Percentiles rank a stretch among this genome's conserved stretches.
Evolutionary conservation across 805 yeast genomes (phyloP).

Genomic region (Myxozyma melibiosi): DNA sequence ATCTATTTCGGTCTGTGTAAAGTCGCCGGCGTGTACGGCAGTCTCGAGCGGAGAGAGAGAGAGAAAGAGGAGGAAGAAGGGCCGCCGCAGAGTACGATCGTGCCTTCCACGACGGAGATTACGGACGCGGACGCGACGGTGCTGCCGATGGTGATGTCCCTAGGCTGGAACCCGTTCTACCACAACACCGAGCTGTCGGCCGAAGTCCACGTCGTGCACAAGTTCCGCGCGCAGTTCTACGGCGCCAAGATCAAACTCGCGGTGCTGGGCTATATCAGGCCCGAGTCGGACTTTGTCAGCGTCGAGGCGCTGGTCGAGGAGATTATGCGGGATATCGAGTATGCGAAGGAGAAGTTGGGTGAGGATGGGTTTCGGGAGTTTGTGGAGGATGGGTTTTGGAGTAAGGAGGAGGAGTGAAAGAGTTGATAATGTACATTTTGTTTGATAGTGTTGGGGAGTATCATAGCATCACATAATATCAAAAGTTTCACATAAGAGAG

Average conservation of each 20-base stretch:
- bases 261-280: constrained; percentile 86
- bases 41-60: constrained; percentile 17
- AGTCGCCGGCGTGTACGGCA: constrained; percentile 37
- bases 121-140: constrained; percentile 41
- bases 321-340: constrained; percentile 74
- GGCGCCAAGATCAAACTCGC: constrained; percentile 74
- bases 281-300: constrained; percentile 84
- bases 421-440: neutral
- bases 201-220: constrained; percentile 78
- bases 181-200: constrained; percentile 79
- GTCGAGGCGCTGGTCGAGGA: constrained; percentile 80
- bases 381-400: constrained; percentile 20
- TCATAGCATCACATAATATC: too few species aligned
- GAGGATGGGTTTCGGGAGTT: constrained; percentile 11
- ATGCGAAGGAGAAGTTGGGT: constrained; percentile 51
- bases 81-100: constrained; percentile 52
- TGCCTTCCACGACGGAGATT: constrained; percentile 59
- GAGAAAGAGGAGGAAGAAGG: constrained; percentile 29
- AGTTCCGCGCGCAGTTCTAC: constrained; percentile 67
- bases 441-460: neutral
- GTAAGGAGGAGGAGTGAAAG: neutral
- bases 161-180: constrained; percentile 95
- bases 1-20: constrained; percentile 84
- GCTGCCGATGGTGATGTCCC: constrained; percentile 89
- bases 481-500: too few species aligned